Conservation (phyloP, 2,329 filamentous ascomycete genomes). For the Sodiomyces alkalinus region DNA sequence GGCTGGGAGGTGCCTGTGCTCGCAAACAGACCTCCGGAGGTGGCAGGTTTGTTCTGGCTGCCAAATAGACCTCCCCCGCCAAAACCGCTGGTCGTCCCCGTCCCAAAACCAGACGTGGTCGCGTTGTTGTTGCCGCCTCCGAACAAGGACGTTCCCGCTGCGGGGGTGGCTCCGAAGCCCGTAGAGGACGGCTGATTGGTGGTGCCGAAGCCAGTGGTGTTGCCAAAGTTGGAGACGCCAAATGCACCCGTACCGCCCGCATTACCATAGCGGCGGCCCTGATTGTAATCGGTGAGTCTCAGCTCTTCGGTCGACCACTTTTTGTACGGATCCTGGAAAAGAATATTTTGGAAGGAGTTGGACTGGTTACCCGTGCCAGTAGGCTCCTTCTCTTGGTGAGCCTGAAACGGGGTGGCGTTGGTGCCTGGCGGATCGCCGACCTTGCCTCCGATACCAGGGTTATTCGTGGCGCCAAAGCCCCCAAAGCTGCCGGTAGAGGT, state of each 20-base stretch:
- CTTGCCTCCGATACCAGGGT: slow-evolving; percentile 34
- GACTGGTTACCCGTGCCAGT: slow-evolving; percentile 32
- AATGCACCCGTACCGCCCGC: slow-evolving; percentile 74
- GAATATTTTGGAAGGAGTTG: slow-evolving; percentile 63
- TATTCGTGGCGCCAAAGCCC: slow-evolving; percentile 27
- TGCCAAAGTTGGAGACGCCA: slow-evolving; percentile 42
- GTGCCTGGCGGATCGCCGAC: slow-evolving; percentile 53
- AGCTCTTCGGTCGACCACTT: slow-evolving; percentile 86
- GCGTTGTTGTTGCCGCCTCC: slow-evolving; percentile 13
- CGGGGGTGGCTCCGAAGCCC: slow-evolving; percentile 24
- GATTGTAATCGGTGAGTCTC: slow-evolving; percentile 72
- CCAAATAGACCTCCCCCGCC: slow-evolving; percentile 15
- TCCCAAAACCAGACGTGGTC: slow-evolving; percentile 9
- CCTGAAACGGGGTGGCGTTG: slow-evolving; percentile 49
- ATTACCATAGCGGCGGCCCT: slow-evolving; percentile 74
- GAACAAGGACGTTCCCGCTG: slow-evolving; percentile 22
- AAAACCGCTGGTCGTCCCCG: slow-evolving; percentile 19
- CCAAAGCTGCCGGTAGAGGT: slow-evolving; percentile 17
- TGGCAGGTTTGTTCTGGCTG: slow-evolving; percentile 15
- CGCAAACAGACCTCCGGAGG: slow-evolving; percentile 28
- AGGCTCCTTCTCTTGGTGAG: slow-evolving; percentile 59
- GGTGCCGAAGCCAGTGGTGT: slow-evolving; percentile 33
- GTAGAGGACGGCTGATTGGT: slow-evolving; percentile 20
- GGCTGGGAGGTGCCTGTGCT: slow-evolving; percentile 5
- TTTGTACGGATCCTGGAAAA: slow-evolving; percentile 66